A percentile compares a stretch with the other conserved stretches of the same genome.
phyloP scores from a whole-genome alignment of 176 grass and related monocot species.

The Phyllostachys edulis region DNA sequence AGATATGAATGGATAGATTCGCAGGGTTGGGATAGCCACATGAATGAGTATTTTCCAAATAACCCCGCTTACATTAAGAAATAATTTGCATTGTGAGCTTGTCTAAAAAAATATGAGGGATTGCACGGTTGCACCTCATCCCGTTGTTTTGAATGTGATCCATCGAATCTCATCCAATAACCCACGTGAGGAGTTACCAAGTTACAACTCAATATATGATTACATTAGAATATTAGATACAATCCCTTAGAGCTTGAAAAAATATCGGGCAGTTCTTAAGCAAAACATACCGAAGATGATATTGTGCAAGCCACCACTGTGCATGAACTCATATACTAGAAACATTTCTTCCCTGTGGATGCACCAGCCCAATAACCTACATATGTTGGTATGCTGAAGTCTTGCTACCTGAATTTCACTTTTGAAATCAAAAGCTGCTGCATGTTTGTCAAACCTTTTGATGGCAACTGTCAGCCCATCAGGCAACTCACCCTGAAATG shows the following conservation, averaged over 20 bases:
- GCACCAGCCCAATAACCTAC: constrained; percentile 39
- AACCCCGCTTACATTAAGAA: too few relatives aligned
- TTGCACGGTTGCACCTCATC: too few relatives aligned
- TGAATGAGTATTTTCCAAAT: too few relatives aligned
- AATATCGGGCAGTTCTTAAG: not conserved
- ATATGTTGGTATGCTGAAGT: constrained; percentile 23
- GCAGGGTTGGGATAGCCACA: too few relatives aligned
- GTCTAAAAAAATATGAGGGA: too few relatives aligned
- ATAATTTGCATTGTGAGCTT: too few relatives aligned
- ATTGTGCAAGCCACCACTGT: not conserved
- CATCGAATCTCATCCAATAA: too few relatives aligned
- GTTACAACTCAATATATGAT: too few relatives aligned
- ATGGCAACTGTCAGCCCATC: constrained; percentile 24
- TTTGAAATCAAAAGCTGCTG: not conserved
- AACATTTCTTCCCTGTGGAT: constrained; percentile 23
- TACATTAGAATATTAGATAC: too few relatives aligned
- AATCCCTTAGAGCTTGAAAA: not conserved
- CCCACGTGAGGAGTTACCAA: too few relatives aligned
- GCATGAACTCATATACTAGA: constrained; percentile 31
- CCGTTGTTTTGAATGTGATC: too few relatives aligned
- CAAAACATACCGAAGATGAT: constrained; percentile 30
- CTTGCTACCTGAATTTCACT: constrained; percentile 29
- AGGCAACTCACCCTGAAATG: constrained; percentile 34
- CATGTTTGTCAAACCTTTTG: constrained; percentile 8
- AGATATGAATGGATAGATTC: too few relatives aligned